phyloP scores from a whole-genome alignment of 1,139 yeast species.

The Saccharomyces hybrid region DNA sequence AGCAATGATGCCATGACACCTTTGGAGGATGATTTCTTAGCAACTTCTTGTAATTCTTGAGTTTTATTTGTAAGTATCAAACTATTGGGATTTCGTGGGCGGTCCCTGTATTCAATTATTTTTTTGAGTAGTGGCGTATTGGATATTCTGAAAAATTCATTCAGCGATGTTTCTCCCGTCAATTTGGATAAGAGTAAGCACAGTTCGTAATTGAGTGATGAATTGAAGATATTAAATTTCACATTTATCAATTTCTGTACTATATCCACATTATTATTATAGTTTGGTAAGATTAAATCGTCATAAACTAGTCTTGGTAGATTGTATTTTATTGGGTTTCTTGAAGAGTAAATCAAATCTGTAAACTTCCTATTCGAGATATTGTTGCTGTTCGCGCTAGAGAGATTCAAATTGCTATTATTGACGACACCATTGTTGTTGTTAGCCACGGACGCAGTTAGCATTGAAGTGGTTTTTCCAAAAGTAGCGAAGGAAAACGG shows the following conservation, averaged over 20 bases:
- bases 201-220: constrained; percentile 17
- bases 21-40: constrained; percentile 13
- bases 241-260: constrained; percentile 36
- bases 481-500: constrained; percentile 69
- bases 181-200: constrained; percentile 43
- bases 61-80: constrained; percentile 12
- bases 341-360: constrained; percentile 59
- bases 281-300: constrained; percentile 57
- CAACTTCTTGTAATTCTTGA: constrained; percentile 16
- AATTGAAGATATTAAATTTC: constrained; percentile 21
- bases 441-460: constrained; percentile 4
- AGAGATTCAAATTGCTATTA: constrained; percentile 8
- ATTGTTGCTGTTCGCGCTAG: constrained; percentile 4
- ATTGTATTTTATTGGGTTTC: constrained; percentile 48
- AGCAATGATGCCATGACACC: constrained; percentile 39
- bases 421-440: constrained; percentile 5
- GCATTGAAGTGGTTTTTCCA: constrained; percentile 61
- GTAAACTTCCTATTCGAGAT: constrained; percentile 44
- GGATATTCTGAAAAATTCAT: constrained; percentile 39
- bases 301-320: constrained; percentile 68
- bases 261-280: constrained; percentile 41
- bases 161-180: constrained; percentile 39
- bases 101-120: constrained; percentile 33
- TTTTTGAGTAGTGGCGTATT: constrained; percentile 44
- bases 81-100: not conserved